These are phyloP conservation scores for Lactifluus hygrophoroides DNA, from an alignment of 768 basidiomycete species.

Conservation along the genomic window DNA sequence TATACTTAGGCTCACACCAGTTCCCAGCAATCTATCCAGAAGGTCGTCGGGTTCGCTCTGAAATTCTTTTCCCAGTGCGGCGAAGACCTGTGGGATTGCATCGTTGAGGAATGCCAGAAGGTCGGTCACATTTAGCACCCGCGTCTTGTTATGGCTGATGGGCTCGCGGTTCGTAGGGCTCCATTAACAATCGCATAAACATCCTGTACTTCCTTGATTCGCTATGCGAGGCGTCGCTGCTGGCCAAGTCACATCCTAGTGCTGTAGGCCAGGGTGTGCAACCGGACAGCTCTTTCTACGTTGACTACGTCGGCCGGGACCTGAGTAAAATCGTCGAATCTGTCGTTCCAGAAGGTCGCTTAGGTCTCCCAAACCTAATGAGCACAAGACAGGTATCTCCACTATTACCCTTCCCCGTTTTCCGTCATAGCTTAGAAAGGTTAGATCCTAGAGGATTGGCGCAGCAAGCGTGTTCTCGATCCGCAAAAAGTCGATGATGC, in stretches of 20 bases:
- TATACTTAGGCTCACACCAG: constrained; percentile 35
- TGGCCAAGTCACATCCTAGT: constrained; percentile 51
- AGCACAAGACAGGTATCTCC: constrained; percentile 73
- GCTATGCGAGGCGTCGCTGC: constrained; percentile 69
- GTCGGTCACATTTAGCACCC: constrained; percentile 31
- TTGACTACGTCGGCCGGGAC: constrained; percentile 72
- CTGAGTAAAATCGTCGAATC: constrained; percentile 67
- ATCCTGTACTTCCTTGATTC: constrained; percentile 87
- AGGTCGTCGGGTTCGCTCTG: constrained; percentile 75
- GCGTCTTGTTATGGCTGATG: not conserved
- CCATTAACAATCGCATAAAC: constrained; percentile 88
- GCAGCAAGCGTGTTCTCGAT: constrained; percentile 76
- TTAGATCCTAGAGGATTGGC: constrained; percentile 89
- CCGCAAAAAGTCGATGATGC: constrained; percentile 69
- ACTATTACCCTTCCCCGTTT: not conserved
- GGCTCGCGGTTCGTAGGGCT: constrained; percentile 34
- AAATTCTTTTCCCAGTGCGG: constrained; percentile 80
- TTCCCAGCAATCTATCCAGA: constrained; percentile 82
- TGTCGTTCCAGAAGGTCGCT: constrained; percentile 84
- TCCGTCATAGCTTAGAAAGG: not conserved
- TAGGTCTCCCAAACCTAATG: constrained; percentile 79
- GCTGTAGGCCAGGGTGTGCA: constrained; percentile 32
- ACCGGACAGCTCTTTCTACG: constrained; percentile 48
- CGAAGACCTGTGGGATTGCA: constrained; percentile 91
- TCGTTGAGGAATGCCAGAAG: constrained; percentile 86